These are phyloP conservation scores for Ceratobasidium sp. DNA, from an alignment of 1,284 basidiomycete species.

Conservation along the genomic window DNA sequence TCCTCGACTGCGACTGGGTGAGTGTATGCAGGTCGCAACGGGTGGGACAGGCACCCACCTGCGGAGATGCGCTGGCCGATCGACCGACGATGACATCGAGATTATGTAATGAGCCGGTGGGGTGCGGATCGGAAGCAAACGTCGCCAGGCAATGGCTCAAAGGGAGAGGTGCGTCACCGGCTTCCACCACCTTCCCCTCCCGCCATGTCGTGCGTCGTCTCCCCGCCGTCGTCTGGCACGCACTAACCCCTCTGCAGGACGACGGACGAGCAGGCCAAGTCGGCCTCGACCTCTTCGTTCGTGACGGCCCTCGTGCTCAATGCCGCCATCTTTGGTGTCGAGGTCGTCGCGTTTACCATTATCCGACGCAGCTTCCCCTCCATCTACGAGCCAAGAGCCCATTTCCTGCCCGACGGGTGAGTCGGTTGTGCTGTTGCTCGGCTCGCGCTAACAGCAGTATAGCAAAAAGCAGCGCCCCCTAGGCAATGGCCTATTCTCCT, in stretches of 20 bases:
- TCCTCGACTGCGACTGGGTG: no score
- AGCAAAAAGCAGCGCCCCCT: constrained; percentile 66
- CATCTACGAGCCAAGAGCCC: constrained; percentile 83
- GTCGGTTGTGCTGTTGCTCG: constrained; percentile 46
- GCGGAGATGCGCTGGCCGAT: background rate
- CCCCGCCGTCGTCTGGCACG: no score
- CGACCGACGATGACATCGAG: background rate
- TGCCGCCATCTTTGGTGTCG: constrained; percentile 59
- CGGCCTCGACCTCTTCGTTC: constrained; percentile 62
- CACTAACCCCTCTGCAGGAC: background rate
- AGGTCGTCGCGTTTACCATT: constrained; percentile 74
- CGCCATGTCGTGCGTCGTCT: no score
- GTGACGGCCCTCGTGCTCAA: constrained; percentile 80
- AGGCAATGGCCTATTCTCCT: constrained; percentile 57
- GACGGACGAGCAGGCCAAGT: constrained; percentile 19
- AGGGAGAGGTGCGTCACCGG: no score
- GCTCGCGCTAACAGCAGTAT: constrained; percentile 16
- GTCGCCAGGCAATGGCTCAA: background rate
- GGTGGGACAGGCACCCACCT: no score
- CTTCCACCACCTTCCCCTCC: no score
- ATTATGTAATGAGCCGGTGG: background rate
- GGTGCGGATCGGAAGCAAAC: background rate
- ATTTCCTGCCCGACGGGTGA: constrained; percentile 63
- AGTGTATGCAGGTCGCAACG: no score
- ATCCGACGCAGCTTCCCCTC: constrained; percentile 73